Conservation (phyloP, 306 rosid species). For the Adenanthera pavonina region DNA sequence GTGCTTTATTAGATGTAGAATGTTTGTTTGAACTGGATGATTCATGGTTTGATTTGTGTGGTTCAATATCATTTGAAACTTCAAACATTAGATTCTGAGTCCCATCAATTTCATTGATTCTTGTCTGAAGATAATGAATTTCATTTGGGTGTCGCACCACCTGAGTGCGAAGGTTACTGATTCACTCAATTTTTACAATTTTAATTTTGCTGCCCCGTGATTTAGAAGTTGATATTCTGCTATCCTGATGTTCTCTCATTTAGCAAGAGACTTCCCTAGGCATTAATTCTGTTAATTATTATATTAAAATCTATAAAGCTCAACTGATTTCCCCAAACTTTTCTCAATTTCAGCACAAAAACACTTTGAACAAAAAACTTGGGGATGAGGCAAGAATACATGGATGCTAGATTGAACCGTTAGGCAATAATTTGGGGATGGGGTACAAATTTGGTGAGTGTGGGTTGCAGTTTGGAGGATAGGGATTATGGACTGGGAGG, state of each 20-base stretch:
- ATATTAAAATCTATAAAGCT: not conserved
- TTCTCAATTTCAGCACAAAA: not conserved
- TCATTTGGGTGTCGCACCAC: not conserved
- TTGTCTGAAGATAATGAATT: not conserved
- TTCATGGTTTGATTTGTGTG: not conserved
- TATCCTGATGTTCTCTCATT: not conserved
- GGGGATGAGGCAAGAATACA: not conserved
- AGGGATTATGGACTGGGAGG: not conserved
- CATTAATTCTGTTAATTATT: not conserved
- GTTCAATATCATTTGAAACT: not conserved
- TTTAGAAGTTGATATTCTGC: not conserved
- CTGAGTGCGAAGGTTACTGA: not conserved
- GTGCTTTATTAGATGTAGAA: slow-evolving; percentile 11
- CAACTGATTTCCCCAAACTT: not conserved
- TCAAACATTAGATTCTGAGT: not conserved
- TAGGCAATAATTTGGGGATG: not conserved
- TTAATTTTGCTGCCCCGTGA: not conserved
- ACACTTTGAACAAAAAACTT: not conserved
- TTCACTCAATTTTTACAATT: not conserved
- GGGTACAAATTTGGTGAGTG: not conserved
- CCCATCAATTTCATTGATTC: not conserved
- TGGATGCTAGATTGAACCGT: not conserved
- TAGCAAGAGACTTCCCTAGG: not conserved
- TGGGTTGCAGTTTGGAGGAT: not conserved
- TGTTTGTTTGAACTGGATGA: not conserved